Percentiles rank a stretch among this genome's conserved stretches.
phyloP scores from a whole-genome alignment of 345 rosid genomes.

The Rhizophora apiculata region DNA sequence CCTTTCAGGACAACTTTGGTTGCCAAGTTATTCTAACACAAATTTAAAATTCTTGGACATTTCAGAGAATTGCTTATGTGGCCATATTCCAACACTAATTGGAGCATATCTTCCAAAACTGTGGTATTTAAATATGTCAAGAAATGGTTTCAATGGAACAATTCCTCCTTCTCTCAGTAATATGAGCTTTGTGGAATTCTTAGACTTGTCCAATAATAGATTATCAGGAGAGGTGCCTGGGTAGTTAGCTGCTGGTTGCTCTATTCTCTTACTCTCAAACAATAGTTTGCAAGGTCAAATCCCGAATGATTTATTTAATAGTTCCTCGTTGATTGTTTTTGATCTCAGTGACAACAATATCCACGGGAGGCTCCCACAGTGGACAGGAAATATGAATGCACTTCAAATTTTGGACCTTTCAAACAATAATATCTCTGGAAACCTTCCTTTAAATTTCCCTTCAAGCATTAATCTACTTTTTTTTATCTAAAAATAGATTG shows the following conservation, averaged over 20 bases:
- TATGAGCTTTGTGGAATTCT: background rate
- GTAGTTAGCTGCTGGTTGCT: background rate
- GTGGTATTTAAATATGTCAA: background rate
- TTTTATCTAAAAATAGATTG: slow-evolving; percentile 8
- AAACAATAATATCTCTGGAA: no score
- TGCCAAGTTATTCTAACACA: background rate
- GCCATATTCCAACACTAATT: background rate
- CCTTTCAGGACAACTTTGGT: no score
- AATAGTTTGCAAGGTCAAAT: slow-evolving; percentile 2
- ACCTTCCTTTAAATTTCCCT: background rate
- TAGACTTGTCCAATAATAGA: slow-evolving; percentile 2
- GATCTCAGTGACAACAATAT: background rate
- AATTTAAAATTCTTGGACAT: background rate
- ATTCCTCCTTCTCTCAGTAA: background rate
- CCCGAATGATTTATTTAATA: background rate
- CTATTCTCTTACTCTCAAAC: background rate
- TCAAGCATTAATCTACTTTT: background rate
- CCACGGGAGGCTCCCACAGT: no score
- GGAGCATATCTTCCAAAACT: background rate
- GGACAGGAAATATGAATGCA: no score
- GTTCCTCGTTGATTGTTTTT: background rate
- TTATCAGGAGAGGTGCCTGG: background rate
- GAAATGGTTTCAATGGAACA: background rate
- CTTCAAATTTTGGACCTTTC: no score
- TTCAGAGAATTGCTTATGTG: background rate